These are phyloP conservation scores for Microthlaspi erraticum DNA, from an alignment of 345 rosid genomes.

Conservation along the genomic window DNA sequence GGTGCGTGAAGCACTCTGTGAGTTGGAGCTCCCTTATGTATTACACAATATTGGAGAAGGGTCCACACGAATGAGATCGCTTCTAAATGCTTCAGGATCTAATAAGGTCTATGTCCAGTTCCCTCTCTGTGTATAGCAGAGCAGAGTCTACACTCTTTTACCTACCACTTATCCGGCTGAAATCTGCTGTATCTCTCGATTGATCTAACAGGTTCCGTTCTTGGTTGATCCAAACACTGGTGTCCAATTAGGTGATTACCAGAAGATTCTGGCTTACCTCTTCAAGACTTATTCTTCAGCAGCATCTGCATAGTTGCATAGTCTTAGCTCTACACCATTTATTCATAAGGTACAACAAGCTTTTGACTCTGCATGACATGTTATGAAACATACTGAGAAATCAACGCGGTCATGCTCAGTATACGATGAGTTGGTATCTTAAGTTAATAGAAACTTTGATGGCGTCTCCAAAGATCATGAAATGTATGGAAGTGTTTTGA, in stretches of 20 bases:
- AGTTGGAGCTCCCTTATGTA: slow-evolving; percentile 79
- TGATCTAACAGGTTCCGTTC: slow-evolving; percentile 67
- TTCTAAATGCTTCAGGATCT: slow-evolving; percentile 64
- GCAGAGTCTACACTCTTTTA: slow-evolving; percentile 9
- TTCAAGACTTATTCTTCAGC: slow-evolving; percentile 65
- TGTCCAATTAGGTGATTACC: slow-evolving; percentile 61
- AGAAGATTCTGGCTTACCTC: slow-evolving; percentile 66
- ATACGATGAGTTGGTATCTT: neutral
- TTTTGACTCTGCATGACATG: slow-evolving; percentile 16
- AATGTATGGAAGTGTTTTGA: neutral
- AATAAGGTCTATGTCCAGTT: slow-evolving; percentile 53
- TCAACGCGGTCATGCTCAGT: no score
- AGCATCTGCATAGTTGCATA: slow-evolving; percentile 35
- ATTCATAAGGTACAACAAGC: slow-evolving; percentile 30
- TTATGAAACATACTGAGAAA: neutral
- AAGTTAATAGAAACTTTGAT: neutral
- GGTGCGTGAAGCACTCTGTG: slow-evolving; percentile 86
- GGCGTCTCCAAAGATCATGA: neutral
- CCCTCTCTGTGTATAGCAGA: neutral
- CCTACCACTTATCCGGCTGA: slow-evolving; percentile 4
- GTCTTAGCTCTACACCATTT: neutral
- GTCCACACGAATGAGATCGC: slow-evolving; percentile 53
- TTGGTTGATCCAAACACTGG: slow-evolving; percentile 80
- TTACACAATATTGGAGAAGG: slow-evolving; percentile 79
- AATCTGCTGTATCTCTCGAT: slow-evolving; percentile 13